Conservation (phyloP, 768 basidiomycete genomes). For the Trametes maxima region DNA sequence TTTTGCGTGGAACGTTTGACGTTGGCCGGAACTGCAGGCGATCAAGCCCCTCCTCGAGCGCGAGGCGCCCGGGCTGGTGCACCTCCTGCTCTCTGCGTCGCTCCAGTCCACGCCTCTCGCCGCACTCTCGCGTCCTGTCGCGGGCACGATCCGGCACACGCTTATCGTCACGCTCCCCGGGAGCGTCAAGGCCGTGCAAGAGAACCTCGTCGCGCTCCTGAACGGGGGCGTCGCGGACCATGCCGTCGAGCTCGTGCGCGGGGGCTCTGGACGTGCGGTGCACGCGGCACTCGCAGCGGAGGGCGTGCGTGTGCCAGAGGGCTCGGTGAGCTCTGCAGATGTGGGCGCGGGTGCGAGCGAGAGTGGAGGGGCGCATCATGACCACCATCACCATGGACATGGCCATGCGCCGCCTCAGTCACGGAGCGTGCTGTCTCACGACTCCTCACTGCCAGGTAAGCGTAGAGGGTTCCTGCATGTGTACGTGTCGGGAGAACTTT, state of each 20-base stretch:
- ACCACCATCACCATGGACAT: constrained; percentile 42
- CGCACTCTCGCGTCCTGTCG: constrained; percentile 81
- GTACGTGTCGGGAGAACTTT: neutral
- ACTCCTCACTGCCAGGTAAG: constrained; percentile 69
- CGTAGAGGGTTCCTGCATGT: neutral
- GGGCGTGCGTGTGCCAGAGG: constrained; percentile 27
- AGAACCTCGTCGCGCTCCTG: constrained; percentile 69
- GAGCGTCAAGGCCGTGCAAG: constrained; percentile 82
- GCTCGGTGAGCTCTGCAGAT: constrained; percentile 24
- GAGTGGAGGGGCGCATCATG: constrained; percentile 31
- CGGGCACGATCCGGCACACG: constrained; percentile 66
- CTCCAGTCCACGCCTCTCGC: constrained; percentile 77
- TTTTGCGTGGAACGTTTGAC: too few relatives aligned
- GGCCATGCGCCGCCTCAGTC: constrained; percentile 52
- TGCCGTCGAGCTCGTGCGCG: constrained; percentile 71
- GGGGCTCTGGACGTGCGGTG: constrained; percentile 62
- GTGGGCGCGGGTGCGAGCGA: constrained; percentile 3
- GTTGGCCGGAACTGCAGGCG: constrained; percentile 43
- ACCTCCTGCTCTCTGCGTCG: constrained; percentile 69
- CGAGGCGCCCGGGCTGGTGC: constrained; percentile 70
- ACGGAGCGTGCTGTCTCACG: constrained; percentile 62
- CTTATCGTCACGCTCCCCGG: constrained; percentile 84
- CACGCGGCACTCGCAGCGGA: constrained; percentile 52
- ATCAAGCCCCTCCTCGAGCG: constrained; percentile 66
- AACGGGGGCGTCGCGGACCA: constrained; percentile 60